Evolutionary conservation across 2,329 filamentous ascomycete genomes (phyloP), one percentile per base, ranked within the genome.

Genomic region (Ophiocordyceps camponoti-saundersi): DNA sequence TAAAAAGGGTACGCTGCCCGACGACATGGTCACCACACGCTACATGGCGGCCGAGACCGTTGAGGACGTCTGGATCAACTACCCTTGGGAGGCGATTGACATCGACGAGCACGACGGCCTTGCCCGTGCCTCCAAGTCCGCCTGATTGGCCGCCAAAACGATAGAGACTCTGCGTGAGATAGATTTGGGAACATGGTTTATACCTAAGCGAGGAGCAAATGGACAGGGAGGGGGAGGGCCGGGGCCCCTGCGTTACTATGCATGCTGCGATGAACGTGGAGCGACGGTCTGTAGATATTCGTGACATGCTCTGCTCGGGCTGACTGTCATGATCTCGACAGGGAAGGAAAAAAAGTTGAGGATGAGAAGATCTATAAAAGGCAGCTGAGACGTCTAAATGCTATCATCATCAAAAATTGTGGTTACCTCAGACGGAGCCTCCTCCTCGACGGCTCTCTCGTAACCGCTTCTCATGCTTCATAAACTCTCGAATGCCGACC

Each of bases 51-150:
- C 92, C 21, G 72, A 82, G 60, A 96, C 90, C 6, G 85, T 93
- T 30, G 77, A 76, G n/a, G 90, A 98, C 66, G 82, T 88, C 53
- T 98, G 92, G 92, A 96, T 96, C 63, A 93, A 87, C 74, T 98
- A 98, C 68, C 92, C 92, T 16, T 98, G 92, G 92, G 92, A 96
- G 70, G 92, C 92, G 42, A 82, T 68, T 32, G 85, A 95, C 61
- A 95, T 96, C 59, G 87, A 94, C 26, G 85, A 89, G 73, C 90
- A 95, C 62, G 90, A 96, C 66, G 66, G 69, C 50, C 62, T 81
- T 48, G 84, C 87, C 18, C 68, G 70, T 55, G 64, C 69, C 55
- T 54, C 53, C 23, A 60, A 61, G 45, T 53, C 53, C 47, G 47
- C 44, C 34, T 51, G 22, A 47, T 18, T 2, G 13, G 22, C 10